phyloP scores from a whole-genome alignment of 1,284 basidiomycete genomes.

The Apiotrichum veenhuisii region DNA sequence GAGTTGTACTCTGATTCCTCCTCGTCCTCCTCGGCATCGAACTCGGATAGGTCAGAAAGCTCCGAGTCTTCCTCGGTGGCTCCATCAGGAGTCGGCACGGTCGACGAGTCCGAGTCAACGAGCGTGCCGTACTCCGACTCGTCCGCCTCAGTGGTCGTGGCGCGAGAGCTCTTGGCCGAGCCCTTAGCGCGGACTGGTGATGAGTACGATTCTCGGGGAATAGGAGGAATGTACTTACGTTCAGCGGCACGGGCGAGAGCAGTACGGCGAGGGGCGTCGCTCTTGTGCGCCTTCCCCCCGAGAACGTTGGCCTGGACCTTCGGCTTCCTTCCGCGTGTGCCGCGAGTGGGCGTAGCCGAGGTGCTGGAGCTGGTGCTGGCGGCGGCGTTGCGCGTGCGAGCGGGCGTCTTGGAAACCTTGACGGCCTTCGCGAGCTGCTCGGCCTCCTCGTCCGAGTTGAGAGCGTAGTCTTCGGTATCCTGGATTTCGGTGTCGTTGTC shows the following conservation, averaged over 20 bases:
- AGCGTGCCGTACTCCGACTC: neutral
- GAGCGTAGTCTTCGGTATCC: constrained; percentile 22
- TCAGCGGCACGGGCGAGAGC: constrained; percentile 15
- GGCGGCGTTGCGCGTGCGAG: neutral
- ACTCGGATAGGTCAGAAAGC: constrained; percentile 14
- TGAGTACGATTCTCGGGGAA: neutral
- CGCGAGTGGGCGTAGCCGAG: neutral
- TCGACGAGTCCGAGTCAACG: neutral
- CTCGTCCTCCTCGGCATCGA: constrained; percentile 7
- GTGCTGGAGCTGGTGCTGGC: neutral
- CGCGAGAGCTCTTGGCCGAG: neutral
- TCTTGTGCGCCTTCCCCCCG: constrained; percentile 17
- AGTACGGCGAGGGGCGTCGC: constrained; percentile 10
- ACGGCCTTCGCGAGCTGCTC: constrained; percentile 23
- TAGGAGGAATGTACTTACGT: neutral
- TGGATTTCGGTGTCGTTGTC: neutral
- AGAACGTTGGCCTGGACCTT: constrained; percentile 4
- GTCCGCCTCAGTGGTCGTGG: neutral
- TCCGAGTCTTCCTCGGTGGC: neutral
- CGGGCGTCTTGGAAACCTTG: constrained; percentile 8
- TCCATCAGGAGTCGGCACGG: neutral
- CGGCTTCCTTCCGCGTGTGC: neutral
- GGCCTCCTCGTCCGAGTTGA: constrained; percentile 32
- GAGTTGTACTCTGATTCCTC: neutral
- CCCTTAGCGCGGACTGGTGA: neutral